phyloP scores from a whole-genome alignment of 306 rosid species.

The Erythrophleum fordii region DNA sequence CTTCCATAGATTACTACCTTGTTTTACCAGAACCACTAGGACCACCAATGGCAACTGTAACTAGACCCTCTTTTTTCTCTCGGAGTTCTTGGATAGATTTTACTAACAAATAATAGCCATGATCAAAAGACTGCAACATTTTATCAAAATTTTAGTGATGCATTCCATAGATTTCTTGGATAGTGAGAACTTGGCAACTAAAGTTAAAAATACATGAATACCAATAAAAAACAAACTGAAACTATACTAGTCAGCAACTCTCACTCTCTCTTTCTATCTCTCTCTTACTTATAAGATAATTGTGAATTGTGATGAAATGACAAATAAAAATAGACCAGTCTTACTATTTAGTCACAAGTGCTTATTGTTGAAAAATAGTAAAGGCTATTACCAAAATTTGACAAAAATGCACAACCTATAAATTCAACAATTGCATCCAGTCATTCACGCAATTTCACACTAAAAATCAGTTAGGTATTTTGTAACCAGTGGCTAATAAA shows the following conservation, averaged over 20 bases:
- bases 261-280: background rate
- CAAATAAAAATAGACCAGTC: constrained; percentile 11
- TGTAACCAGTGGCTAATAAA: background rate
- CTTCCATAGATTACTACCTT: constrained; percentile 52
- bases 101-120: constrained; percentile 89
- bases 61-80: constrained; percentile 87
- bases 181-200: constrained; percentile 28
- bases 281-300: background rate
- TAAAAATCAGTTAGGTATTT: background rate
- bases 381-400: background rate
- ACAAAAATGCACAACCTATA: background rate
- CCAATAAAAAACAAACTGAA: background rate
- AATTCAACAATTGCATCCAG: background rate
- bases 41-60: constrained; percentile 96
- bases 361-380: background rate
- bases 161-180: constrained; percentile 24
- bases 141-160: constrained; percentile 39
- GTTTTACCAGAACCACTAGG: constrained; percentile 99
- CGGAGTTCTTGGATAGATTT: constrained; percentile 98
- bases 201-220: constrained; percentile 26
- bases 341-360: constrained; percentile 3
- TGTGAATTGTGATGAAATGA: background rate
- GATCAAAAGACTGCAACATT: constrained; percentile 94
- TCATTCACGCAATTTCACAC: background rate
- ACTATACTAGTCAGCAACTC: constrained; percentile 3